Base-by-base conservation (phyloP, 2,329 filamentous ascomycete genomes). In the Phyllosticta paracitricarpa region DNA sequence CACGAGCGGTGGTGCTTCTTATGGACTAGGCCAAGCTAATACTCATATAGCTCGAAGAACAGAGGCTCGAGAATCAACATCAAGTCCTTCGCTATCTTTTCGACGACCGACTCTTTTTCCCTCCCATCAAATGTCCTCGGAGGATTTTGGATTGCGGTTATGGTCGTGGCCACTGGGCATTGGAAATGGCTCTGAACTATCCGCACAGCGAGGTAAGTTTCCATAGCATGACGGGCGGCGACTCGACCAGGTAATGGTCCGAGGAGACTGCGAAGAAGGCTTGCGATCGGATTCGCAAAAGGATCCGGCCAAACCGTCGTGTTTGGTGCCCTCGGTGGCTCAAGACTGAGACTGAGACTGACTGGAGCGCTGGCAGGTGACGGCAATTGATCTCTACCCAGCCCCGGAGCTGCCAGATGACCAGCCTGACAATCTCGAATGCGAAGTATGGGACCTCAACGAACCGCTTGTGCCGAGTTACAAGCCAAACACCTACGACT, bases 401-500 rank as follows among this genome's bases (percentile, higher is more conserved):
- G 53, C 59, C 9, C 66, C 69, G 55, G 66, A 65, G 24, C 63
- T 74, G 19, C 59, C 67, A 22, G 73, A 75, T 54, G 70, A 73
- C 52, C 58, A 63, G 14, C 73, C 74, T 6, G 71, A 73, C 4
- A 75, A 76, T 58, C 65, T 76, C 22, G 65, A 65, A 14, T 65
- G 71, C 4, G 67, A 68, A 59, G 65, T 68, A 9, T 73, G 72
- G 64, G 72, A 76, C 54, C 69, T 76, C 25, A 76, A 76, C 65
- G 71, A 75, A 54, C 63, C 67, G 33, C 68, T 76, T n/a, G 55
- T 58, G 10, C 59, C 61, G 68, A 88, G 85, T 0, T 92, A 91
- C 68, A 76, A 81, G 53, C 76, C 83, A 58, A 86, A 85, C 69
- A 79, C 86, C 61, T 96, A 95, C 76, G 89, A 96, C 68, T 77